A percentile compares a stretch with the other conserved stretches of the same genome.
Conservation (phyloP, 495 filamentous ascomycete species). For the Neurospora sp. region DNA sequence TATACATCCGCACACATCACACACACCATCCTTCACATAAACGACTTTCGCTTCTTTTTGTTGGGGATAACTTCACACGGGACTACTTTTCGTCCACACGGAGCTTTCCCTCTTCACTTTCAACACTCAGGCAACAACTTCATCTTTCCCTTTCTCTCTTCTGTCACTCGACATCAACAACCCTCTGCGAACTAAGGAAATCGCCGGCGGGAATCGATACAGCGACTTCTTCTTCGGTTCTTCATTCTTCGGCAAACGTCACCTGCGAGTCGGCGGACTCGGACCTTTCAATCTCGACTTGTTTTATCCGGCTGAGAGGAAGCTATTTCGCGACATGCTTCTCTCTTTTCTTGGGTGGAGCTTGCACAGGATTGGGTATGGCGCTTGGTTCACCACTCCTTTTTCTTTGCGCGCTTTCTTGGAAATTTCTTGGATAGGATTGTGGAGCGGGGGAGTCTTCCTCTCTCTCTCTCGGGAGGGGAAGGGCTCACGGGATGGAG, state of each 20-base stretch:
- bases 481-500: not conserved
- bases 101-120: not conserved
- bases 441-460: not conserved
- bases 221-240: not conserved
- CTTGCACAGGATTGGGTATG: not conserved
- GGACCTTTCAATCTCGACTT: not conserved
- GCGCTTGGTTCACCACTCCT: not conserved
- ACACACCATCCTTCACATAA: not conserved
- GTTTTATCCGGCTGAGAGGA: not conserved
- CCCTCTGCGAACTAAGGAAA: not conserved
- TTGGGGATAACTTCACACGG: not conserved
- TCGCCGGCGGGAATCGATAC: not conserved
- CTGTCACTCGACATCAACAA: not conserved
- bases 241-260: not conserved
- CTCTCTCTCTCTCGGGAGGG: not conserved
- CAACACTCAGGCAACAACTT: not conserved
- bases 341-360: not conserved
- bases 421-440: not conserved
- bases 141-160: not conserved
- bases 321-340: conserved; percentile 8
- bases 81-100: not conserved
- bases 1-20: not conserved
- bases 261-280: not conserved
- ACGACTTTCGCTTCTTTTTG: not conserved
- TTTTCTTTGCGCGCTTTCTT: not conserved